phyloP scores from a whole-genome alignment of 2,329 filamentous ascomycete genomes.

The Ophiostoma sp. region DNA sequence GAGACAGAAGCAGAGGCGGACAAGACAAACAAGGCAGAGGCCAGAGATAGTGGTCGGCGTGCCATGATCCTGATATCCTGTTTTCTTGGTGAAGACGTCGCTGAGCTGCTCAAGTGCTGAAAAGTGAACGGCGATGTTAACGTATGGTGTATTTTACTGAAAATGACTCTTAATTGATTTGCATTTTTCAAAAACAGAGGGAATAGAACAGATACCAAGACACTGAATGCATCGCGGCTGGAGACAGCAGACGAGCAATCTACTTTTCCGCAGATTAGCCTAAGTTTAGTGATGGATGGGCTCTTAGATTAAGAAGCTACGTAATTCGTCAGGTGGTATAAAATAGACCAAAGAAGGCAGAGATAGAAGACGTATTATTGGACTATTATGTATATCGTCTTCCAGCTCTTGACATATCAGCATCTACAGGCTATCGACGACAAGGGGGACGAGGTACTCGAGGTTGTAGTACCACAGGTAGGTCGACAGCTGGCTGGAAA shows the following conservation, averaged over 20 bases:
- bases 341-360: neutral
- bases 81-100: neutral
- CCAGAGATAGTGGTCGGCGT: neutral
- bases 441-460: conserved; percentile 21
- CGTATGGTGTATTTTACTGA: neutral
- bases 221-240: neutral
- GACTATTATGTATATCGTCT: neutral
- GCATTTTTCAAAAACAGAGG: neutral
- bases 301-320: neutral
- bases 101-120: neutral
- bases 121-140: neutral
- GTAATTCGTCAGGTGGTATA: neutral
- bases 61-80: neutral
- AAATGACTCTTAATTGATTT: neutral
- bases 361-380: neutral
- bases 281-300: neutral
- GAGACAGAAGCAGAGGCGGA: neutral
- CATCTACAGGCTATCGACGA: conserved; percentile 16
- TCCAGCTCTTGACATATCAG: conserved; percentile 32
- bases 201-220: neutral
- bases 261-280: neutral
- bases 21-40: neutral
- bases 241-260: neutral
- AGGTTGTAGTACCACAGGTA: conserved; percentile 34
- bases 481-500: conserved; percentile 33